phyloP scores from a whole-genome alignment of 225 moss, liverwort and hornwort genomes.

The Thuidium tamariscinum region DNA sequence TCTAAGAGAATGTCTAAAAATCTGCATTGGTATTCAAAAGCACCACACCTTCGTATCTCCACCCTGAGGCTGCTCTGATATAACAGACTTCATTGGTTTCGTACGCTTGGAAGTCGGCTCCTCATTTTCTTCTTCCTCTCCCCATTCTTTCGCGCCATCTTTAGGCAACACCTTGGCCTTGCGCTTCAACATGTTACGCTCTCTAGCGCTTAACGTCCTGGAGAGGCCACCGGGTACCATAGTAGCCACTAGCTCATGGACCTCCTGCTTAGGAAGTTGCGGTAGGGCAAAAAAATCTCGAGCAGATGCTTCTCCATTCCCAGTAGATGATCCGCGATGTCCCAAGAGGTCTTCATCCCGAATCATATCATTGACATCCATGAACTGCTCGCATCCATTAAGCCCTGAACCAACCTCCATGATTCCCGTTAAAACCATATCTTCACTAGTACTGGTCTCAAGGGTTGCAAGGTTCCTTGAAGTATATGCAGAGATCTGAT shows the following conservation, averaged over 20 bases:
- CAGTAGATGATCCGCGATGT: slow-evolving; percentile 26
- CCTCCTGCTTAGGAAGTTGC: slow-evolving; percentile 65
- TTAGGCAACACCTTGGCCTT: slow-evolving; percentile 84
- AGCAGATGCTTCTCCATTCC: slow-evolving; percentile 57
- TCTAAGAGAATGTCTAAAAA: not conserved
- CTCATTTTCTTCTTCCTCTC: slow-evolving; percentile 65
- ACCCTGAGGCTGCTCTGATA: slow-evolving; percentile 71
- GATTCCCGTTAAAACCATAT: not conserved
- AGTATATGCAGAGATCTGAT: not conserved
- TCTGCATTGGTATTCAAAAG: not conserved
- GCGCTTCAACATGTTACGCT: slow-evolving; percentile 78
- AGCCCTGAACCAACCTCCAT: slow-evolving; percentile 50
- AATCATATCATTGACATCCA: slow-evolving; percentile 94
- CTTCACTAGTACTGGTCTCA: not conserved
- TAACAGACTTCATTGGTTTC: slow-evolving; percentile 64
- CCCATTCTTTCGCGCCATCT: slow-evolving; percentile 83
- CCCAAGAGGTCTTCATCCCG: slow-evolving; percentile 77
- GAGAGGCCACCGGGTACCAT: slow-evolving; percentile 71
- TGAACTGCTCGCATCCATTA: slow-evolving; percentile 81
- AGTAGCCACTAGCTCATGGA: slow-evolving; percentile 75
- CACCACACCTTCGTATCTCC: slow-evolving; percentile 47
- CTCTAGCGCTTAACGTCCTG: slow-evolving; percentile 80
- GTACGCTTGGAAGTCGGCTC: slow-evolving; percentile 54
- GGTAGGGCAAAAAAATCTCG: slow-evolving; percentile 29
- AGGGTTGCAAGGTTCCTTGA: not conserved